phyloP scores from a whole-genome alignment of 179 eudicot species.

The Drosera spatulata region DNA sequence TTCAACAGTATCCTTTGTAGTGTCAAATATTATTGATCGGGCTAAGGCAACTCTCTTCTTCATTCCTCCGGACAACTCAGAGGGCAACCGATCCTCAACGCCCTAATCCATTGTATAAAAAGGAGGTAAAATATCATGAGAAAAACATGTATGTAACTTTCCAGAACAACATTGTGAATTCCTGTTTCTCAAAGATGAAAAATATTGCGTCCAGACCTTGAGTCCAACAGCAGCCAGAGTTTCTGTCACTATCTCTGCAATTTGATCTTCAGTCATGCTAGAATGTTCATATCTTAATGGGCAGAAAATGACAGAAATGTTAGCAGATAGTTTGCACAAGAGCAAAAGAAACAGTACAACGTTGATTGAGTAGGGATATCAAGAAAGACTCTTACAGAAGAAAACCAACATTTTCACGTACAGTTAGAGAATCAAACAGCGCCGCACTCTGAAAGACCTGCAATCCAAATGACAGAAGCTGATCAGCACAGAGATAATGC shows the following conservation, averaged over 20 bases:
- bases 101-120: slow-evolving; percentile 21
- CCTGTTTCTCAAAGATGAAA: background rate
- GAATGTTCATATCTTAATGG: slow-evolving; percentile 69
- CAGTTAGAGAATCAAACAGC: slow-evolving; percentile 81
- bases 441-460: slow-evolving; percentile 99
- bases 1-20: slow-evolving; percentile 61
- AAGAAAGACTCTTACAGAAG: slow-evolving; percentile 56
- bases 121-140: background rate
- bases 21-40: slow-evolving; percentile 78
- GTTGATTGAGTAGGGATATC: background rate
- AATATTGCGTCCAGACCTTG: slow-evolving; percentile 30
- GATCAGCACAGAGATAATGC: slow-evolving; percentile 2
- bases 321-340: background rate
- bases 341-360: slow-evolving; percentile 1
- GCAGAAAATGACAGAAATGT: slow-evolving; percentile 3
- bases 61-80: slow-evolving; percentile 83
- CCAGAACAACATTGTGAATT: background rate
- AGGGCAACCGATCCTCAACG: slow-evolving; percentile 81
- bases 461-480: slow-evolving; percentile 8
- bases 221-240: slow-evolving; percentile 87
- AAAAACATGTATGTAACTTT: no score
- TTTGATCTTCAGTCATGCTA: slow-evolving; percentile 66
- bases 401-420: slow-evolving; percentile 95
- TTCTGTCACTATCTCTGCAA: slow-evolving; percentile 64
- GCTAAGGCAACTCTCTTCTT: slow-evolving; percentile 94